phyloP scores from a whole-genome alignment of 2,329 filamentous ascomycete species.

The Alternaria brassicicola region DNA sequence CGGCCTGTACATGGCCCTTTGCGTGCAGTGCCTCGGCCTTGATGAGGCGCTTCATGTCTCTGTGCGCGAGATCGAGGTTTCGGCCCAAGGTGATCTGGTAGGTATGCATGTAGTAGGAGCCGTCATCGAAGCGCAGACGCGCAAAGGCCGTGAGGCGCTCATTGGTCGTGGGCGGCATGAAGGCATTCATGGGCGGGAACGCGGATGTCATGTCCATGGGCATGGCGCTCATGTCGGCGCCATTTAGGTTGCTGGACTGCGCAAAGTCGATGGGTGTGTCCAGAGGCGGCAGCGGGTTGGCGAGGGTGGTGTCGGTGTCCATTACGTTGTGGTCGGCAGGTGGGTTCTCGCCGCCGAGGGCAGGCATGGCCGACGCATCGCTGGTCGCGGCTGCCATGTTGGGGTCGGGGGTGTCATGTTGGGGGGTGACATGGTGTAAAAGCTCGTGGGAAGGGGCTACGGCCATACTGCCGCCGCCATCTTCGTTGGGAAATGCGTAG shows the following conservation, averaged over 20 bases:
- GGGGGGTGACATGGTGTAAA: constrained; percentile 29
- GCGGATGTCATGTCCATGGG: constrained; percentile 17
- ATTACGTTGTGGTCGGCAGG: constrained; percentile 17
- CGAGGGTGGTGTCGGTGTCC: constrained; percentile 6
- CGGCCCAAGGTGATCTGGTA: constrained; percentile 74
- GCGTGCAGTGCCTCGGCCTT: constrained; percentile 36
- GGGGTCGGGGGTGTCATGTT: constrained; percentile 35
- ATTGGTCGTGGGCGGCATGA: constrained; percentile 26
- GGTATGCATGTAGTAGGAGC: constrained; percentile 79
- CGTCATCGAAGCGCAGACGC: constrained; percentile 74
- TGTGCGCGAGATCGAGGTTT: constrained; percentile 59
- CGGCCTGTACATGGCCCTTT: constrained; percentile 33
- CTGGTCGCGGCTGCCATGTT: constrained; percentile 39
- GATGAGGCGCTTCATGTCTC: constrained; percentile 59
- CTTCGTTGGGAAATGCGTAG: constrained; percentile 19
- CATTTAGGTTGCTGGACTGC: constrained; percentile 17
- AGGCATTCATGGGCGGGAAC: constrained; percentile 19
- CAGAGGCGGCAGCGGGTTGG: constrained; percentile 23
- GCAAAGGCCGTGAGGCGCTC: constrained; percentile 64
- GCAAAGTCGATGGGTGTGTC: constrained; percentile 32
- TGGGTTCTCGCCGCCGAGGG: constrained; percentile 15
- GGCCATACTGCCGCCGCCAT: constrained; percentile 44
- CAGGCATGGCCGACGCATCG: constrained; percentile 25
- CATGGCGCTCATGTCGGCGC: constrained; percentile 20
- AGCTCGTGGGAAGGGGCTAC: constrained; percentile 32